A percentile compares a stretch with the other conserved stretches of the same genome.
Evolutionary conservation across 1,139 yeast genomes (phyloP).

Genomic region (Saccharomyces pastorianus): DNA sequence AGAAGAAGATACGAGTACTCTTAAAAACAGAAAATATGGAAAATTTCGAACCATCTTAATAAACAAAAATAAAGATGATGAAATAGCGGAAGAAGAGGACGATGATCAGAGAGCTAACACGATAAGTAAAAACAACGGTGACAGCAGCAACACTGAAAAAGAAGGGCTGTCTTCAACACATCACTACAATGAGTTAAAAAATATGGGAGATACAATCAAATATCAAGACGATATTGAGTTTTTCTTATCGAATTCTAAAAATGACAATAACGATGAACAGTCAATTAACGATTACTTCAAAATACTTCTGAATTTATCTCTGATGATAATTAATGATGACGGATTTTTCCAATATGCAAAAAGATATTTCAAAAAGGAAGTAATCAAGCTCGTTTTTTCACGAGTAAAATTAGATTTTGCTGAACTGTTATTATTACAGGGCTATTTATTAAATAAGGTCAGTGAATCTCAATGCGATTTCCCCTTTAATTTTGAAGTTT

Average conservation of each 20-base stretch:
- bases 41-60: constrained; percentile 12
- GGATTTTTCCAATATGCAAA: constrained; percentile 14
- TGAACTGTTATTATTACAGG: constrained; percentile 12
- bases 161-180: constrained; percentile 7
- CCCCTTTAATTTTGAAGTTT: constrained; percentile 7
- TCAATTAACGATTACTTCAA: constrained; percentile 7
- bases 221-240: constrained; percentile 28
- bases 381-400: constrained; percentile 19
- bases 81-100: constrained; percentile 3
- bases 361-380: constrained; percentile 14
- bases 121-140: background rate
- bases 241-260: constrained; percentile 10
- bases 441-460: constrained; percentile 10
- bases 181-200: constrained; percentile 24
- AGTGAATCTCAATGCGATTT: constrained; percentile 4
- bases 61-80: constrained; percentile 11
- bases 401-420: constrained; percentile 4
- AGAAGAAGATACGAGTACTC: background rate
- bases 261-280: constrained; percentile 3
- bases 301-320: constrained; percentile 17
- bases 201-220: constrained; percentile 24
- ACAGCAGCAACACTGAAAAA: background rate
- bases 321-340: constrained; percentile 15
- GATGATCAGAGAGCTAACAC: constrained; percentile 4
- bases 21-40: constrained; percentile 7